These are phyloP conservation scores for Lablab purpureus DNA, from an alignment of 306 rosid genomes.

Conservation along the genomic window DNA sequence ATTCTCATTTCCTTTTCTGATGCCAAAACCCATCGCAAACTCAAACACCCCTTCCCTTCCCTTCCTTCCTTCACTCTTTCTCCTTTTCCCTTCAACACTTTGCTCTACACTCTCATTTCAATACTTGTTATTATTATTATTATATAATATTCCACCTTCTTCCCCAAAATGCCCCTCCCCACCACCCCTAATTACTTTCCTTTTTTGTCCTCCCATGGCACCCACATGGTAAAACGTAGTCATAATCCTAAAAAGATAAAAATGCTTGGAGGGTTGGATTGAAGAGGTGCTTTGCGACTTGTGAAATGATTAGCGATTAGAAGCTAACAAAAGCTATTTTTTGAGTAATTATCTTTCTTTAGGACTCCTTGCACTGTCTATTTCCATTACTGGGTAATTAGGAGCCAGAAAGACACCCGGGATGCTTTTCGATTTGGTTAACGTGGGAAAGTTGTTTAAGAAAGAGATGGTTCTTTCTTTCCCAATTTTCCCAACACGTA, in stretches of 20 bases:
- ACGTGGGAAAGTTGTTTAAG: conserved; percentile 96
- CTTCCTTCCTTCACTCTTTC: neutral
- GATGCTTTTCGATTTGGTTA: conserved; percentile 95
- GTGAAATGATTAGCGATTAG: conserved; percentile 50
- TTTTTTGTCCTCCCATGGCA: conserved; percentile 32
- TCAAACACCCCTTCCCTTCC: conserved; percentile 4
- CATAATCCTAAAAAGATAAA: conserved; percentile 49
- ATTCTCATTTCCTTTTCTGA: conserved; percentile 68
- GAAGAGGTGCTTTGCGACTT: conserved; percentile 24
- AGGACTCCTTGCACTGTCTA: conserved; percentile 66
- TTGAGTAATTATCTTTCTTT: conserved; percentile 64
- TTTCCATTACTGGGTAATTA: conserved; percentile 67
- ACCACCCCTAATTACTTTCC: conserved; percentile 22
- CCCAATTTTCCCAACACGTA: conserved; percentile 45
- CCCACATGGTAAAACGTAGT: conserved; percentile 55
- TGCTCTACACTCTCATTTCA: neutral
- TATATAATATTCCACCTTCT: neutral
- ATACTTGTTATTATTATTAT: neutral
- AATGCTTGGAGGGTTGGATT: conserved; percentile 39
- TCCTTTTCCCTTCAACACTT: neutral
- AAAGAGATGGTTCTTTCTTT: conserved; percentile 85
- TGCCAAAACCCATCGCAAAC: conserved; percentile 49
- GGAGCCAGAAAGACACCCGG: conserved; percentile 40
- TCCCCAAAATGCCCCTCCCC: conserved; percentile 49
- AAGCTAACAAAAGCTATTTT: conserved; percentile 52